These are phyloP conservation scores for Euphrasia confusa DNA, from an alignment of 257 asterid species.

Conservation along the genomic window DNA sequence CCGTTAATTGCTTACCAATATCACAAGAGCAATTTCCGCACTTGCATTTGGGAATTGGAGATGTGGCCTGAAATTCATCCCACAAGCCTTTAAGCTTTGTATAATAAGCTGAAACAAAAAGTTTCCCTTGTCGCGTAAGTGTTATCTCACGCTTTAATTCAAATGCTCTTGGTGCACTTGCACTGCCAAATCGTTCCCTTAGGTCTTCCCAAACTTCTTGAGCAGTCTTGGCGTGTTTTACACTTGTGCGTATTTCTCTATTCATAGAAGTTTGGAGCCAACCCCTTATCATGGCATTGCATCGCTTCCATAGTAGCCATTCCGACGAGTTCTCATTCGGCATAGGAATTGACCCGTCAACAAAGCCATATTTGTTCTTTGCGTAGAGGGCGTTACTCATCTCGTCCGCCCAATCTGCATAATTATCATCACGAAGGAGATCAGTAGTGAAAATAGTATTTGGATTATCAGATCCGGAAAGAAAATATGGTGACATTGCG, in stretches of 20 bases:
- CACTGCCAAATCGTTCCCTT: not conserved
- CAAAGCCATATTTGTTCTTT: not conserved
- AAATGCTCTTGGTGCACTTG: not conserved
- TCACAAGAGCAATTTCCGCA: too few relatives aligned
- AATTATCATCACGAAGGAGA: too few relatives aligned
- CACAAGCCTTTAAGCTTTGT: not conserved
- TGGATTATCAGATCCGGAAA: not conserved
- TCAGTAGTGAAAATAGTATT: too few relatives aligned
- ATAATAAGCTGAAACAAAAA: too few relatives aligned
- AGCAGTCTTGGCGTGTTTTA: not conserved
- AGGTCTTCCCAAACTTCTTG: not conserved
- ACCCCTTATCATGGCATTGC: not conserved
- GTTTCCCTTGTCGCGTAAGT: not conserved
- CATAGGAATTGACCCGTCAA: not conserved
- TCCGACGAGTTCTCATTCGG: not conserved
- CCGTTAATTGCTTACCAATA: too few relatives aligned
- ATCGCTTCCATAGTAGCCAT: not conserved
- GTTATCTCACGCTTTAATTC: not conserved
- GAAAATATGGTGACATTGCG: not conserved
- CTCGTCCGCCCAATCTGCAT: too few relatives aligned
- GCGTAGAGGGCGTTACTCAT: too few relatives aligned
- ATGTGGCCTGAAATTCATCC: not conserved
- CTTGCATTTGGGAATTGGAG: too few relatives aligned
- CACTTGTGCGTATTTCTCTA: not conserved
- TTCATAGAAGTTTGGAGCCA: not conserved